phyloP scores from a whole-genome alignment of 2,329 filamentous ascomycete species.

The Penicillium sp. region DNA sequence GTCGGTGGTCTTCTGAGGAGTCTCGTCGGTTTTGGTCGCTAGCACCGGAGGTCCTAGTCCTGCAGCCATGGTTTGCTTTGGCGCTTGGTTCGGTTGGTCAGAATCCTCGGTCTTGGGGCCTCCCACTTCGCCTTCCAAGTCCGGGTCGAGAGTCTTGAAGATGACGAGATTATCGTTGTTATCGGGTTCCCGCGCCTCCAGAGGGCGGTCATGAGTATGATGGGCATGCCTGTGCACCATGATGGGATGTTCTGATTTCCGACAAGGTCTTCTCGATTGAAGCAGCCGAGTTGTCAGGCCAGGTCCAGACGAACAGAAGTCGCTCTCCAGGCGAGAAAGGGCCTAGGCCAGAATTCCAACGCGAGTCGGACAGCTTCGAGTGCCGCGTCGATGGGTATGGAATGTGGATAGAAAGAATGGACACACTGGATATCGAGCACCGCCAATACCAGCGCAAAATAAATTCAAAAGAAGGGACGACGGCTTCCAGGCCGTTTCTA shows the following conservation, averaged over 20 bases:
- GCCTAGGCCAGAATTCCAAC: slow-evolving; percentile 15
- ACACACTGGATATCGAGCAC: slow-evolving; percentile 19
- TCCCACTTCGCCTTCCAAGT: slow-evolving; percentile 48
- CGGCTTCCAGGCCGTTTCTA: slow-evolving; percentile 22
- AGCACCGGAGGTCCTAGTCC: slow-evolving; percentile 30
- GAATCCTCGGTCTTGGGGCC: slow-evolving; percentile 40
- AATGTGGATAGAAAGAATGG: slow-evolving; percentile 27
- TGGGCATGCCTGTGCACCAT: slow-evolving; percentile 34
- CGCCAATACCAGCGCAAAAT: slow-evolving; percentile 17
- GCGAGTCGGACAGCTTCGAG: slow-evolving; percentile 11
- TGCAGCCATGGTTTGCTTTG: slow-evolving; percentile 10
- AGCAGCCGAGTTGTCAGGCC: background rate
- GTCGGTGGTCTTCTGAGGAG: slow-evolving; percentile 8
- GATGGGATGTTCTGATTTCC: slow-evolving; percentile 7
- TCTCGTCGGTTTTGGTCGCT: slow-evolving; percentile 13
- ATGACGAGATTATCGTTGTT: slow-evolving; percentile 33
- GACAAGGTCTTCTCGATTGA: too few species aligned
- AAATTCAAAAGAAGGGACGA: slow-evolving; percentile 19
- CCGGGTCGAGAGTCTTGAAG: slow-evolving; percentile 49
- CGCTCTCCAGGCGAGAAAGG: slow-evolving; percentile 8
- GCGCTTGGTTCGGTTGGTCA: slow-evolving; percentile 6
- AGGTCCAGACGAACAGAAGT: slow-evolving; percentile 4
- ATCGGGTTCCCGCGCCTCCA: slow-evolving; percentile 16
- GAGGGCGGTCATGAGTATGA: slow-evolving; percentile 17
- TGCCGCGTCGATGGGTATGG: slow-evolving; percentile 16